Conservation (phyloP, 495 filamentous ascomycete genomes). For the Penicillium desertorum region DNA sequence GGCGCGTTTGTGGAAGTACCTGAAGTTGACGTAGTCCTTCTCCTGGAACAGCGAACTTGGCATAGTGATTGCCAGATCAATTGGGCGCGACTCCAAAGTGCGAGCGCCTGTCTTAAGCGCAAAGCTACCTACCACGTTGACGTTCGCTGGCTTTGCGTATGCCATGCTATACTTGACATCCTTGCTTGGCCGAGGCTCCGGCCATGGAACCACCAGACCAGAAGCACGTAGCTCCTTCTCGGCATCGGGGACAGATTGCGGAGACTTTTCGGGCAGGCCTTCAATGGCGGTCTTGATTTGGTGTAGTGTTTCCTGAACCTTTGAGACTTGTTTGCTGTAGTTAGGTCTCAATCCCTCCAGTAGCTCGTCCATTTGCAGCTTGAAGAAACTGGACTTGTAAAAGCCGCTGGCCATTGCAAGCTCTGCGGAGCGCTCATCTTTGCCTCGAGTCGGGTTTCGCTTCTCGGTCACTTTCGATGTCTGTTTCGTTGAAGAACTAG, state of each 20-base stretch:
- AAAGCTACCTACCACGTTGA: slow-evolving; percentile 91
- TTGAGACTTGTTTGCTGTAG: slow-evolving; percentile 62
- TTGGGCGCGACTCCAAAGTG: slow-evolving; percentile 51
- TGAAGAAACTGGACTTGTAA: slow-evolving; percentile 74
- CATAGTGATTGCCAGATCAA: slow-evolving; percentile 87
- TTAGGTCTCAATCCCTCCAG: slow-evolving; percentile 65
- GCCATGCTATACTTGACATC: slow-evolving; percentile 77
- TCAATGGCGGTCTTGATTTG: slow-evolving; percentile 76
- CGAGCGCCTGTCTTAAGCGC: slow-evolving; percentile 70
- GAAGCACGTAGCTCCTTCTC: slow-evolving; percentile 63
- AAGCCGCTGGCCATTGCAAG: slow-evolving; percentile 45
- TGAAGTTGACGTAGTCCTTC: slow-evolving; percentile 90
- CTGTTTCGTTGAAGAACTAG: slow-evolving; percentile 8
- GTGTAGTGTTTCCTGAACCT: slow-evolving; percentile 68
- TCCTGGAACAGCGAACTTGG: slow-evolving; percentile 78
- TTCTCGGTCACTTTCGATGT: slow-evolving; percentile 13
- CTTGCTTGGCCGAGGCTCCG: slow-evolving; percentile 68
- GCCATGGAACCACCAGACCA: slow-evolving; percentile 74
- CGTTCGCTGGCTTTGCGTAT: slow-evolving; percentile 70
- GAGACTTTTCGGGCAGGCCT: slow-evolving; percentile 53
- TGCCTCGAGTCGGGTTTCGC: slow-evolving; percentile 20
- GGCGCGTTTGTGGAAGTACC: slow-evolving; percentile 93
- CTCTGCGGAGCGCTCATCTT: slow-evolving; percentile 38
- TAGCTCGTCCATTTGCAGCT: slow-evolving; percentile 84
- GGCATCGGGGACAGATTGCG: slow-evolving; percentile 63